These are phyloP conservation scores for Amanita molliuscula DNA, from an alignment of 768 basidiomycete species.

Conservation along the genomic window DNA sequence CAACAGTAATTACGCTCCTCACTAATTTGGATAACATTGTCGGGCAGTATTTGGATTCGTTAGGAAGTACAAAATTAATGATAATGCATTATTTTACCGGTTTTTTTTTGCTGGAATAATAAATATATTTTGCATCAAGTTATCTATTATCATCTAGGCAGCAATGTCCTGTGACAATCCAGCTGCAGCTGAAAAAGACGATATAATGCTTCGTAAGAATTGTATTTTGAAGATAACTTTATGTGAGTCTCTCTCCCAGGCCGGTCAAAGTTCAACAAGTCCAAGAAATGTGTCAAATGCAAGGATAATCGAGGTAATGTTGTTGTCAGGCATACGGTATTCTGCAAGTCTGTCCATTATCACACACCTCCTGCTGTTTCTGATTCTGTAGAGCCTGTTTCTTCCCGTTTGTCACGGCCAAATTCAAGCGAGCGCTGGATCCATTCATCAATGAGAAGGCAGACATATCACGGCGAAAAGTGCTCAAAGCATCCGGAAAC, in stretches of 20 bases:
- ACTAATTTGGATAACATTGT: background rate
- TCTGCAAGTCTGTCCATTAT: slow-evolving; percentile 57
- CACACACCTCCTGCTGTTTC: slow-evolving; percentile 1
- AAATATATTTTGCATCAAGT: too few species aligned
- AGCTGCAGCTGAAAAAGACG: background rate
- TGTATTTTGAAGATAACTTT: background rate
- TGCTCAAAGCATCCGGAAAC: slow-evolving; percentile 57
- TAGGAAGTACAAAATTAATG: background rate
- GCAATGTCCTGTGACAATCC: slow-evolving; percentile 5
- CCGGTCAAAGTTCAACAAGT: slow-evolving; percentile 56
- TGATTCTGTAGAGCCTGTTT: slow-evolving; percentile 37
- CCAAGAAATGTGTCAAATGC: slow-evolving; percentile 64
- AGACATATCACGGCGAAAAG: slow-evolving; percentile 44
- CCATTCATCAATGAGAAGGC: slow-evolving; percentile 49
- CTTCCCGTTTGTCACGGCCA: slow-evolving; percentile 44
- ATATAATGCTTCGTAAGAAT: slow-evolving; percentile 3
- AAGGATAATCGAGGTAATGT: slow-evolving; percentile 55
- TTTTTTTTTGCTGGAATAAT: background rate
- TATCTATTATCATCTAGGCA: background rate
- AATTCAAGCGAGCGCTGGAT: slow-evolving; percentile 58
- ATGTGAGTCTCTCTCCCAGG: slow-evolving; percentile 25
- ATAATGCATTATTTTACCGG: background rate
- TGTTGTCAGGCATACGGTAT: slow-evolving; percentile 71
- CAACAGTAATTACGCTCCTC: background rate
- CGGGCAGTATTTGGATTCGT: background rate